Base-by-base conservation (phyloP, 2,329 filamentous ascomycete genomes). In the Monilinia polystroma region DNA sequence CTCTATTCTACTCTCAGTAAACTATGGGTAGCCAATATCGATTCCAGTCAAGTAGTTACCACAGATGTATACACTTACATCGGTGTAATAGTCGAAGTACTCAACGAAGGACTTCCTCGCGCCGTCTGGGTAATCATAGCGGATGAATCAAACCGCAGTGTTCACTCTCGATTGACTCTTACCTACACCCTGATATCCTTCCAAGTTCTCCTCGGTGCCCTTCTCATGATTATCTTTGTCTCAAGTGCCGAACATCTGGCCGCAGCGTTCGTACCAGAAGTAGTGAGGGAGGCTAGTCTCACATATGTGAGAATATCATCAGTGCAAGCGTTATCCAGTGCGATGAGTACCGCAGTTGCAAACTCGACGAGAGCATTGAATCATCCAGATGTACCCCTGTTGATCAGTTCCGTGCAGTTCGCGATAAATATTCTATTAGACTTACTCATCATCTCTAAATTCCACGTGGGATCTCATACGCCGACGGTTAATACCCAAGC, bases 31-130 rank as follows among this genome's bases (percentile, higher is more conserved):
- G 87, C 88, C 2, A 83, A 84, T 65, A 89, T 91, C 66, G 86
- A 91, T 74, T 77, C 84, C 0, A 84, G 81, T 1, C 79, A 85
- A 69, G 85, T 90, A 1, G 86, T 84, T 23, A 89, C 85, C 0
- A 89, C 86, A 0, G 87, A 90, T 67, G 79, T 83, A 0, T 90
- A 89, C 76, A 91, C 87, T 0, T 92, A 92, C 75, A 90, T 92
- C 68, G 82, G 84, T 26, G 83, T 87, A 0, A 80, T 91, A 0
- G 84, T 83, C 1, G 87, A 92, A 73, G 87, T 90, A 0, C 76
- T 92, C 20, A 92, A 92, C 70, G 89, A 92, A 74, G 89, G 89
- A 0, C 83, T 92, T 0, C 89, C 89, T 0, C 82, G 88, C 29
- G 86, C 88, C 0, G 82, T 87, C 0, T 92, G 87, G 85, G 80